Conservation (phyloP, 768 basidiomycete species). For the Phylloporus sp. region DNA sequence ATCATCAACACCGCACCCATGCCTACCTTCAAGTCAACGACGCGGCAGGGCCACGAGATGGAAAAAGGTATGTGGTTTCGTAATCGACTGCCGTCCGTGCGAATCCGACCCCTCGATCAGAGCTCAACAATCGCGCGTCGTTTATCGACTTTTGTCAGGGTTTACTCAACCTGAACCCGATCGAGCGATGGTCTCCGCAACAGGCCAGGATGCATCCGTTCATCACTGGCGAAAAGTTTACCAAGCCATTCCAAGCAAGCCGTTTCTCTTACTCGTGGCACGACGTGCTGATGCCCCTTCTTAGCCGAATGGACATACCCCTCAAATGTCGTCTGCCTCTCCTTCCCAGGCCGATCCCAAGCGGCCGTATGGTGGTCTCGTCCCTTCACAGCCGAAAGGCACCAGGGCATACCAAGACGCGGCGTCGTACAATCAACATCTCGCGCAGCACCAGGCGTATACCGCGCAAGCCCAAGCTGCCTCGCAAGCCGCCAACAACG, state of each 20-base stretch:
- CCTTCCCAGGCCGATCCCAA: constrained; percentile 56
- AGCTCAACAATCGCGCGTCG: constrained; percentile 87
- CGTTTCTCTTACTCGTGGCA: not conserved
- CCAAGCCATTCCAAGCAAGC: constrained; percentile 77
- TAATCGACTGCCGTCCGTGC: constrained; percentile 9
- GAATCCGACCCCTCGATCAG: constrained; percentile 40
- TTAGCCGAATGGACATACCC: constrained; percentile 49
- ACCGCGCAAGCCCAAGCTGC: constrained; percentile 80
- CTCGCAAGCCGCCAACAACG: constrained; percentile 62
- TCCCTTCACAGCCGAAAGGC: constrained; percentile 83
- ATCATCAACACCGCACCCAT: constrained; percentile 97
- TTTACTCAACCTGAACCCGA: constrained; percentile 87
- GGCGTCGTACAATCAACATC: constrained; percentile 89
- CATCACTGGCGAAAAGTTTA: constrained; percentile 95
- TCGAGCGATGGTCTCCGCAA: constrained; percentile 95
- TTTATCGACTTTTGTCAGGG: constrained; percentile 99
- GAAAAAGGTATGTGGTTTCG: constrained; percentile 65
- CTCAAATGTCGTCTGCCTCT: constrained; percentile 28
- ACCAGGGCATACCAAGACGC: constrained; percentile 88
- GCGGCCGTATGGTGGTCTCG: constrained; percentile 89
- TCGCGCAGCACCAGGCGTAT: constrained; percentile 90
- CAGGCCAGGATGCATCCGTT: constrained; percentile 95
- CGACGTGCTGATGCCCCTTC: constrained; percentile 5
- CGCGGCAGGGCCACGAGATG: constrained; percentile 70
- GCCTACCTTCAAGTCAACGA: constrained; percentile 72